Percentiles rank a stretch among this genome's conserved stretches.
phyloP scores from a whole-genome alignment of 2,329 filamentous ascomycete genomes.

The Exophiala sideris region DNA sequence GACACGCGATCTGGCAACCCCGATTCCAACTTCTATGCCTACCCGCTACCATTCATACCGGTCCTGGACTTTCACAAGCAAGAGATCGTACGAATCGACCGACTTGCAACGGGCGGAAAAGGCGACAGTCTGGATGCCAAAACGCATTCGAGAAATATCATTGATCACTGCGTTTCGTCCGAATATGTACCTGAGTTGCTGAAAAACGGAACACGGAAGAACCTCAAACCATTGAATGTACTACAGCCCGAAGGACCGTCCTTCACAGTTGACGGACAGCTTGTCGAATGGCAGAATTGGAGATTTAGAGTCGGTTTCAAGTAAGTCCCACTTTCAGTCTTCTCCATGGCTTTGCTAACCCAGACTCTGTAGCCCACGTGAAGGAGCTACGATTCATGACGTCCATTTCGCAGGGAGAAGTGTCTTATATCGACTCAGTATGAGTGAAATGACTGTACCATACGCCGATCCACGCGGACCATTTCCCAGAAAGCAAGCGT shows the following conservation, averaged over 20 bases:
- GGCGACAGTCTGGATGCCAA: slow-evolving; percentile 47
- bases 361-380: neutral
- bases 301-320: slow-evolving; percentile 65
- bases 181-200: slow-evolving; percentile 55
- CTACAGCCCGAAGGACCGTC: slow-evolving; percentile 67
- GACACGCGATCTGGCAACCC: slow-evolving; percentile 45
- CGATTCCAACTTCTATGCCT: slow-evolving; percentile 62
- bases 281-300: slow-evolving; percentile 66
- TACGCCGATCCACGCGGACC: slow-evolving; percentile 65
- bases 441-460: slow-evolving; percentile 68
- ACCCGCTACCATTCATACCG: slow-evolving; percentile 58
- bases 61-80: slow-evolving; percentile 58
- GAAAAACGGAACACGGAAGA: slow-evolving; percentile 45
- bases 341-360: neutral
- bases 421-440: slow-evolving; percentile 63
- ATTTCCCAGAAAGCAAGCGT: slow-evolving; percentile 67
- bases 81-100: slow-evolving; percentile 56
- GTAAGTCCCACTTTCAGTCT: neutral
- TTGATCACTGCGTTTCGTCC: slow-evolving; percentile 50
- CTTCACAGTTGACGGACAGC: slow-evolving; percentile 55
- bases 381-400: slow-evolving; percentile 61
- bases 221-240: slow-evolving; percentile 68
- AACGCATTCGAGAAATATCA: slow-evolving; percentile 44
- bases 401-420: slow-evolving; percentile 64
- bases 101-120: slow-evolving; percentile 52